Conservation (phyloP, 306 rosid genomes). For the Rubus parviflorus region DNA sequence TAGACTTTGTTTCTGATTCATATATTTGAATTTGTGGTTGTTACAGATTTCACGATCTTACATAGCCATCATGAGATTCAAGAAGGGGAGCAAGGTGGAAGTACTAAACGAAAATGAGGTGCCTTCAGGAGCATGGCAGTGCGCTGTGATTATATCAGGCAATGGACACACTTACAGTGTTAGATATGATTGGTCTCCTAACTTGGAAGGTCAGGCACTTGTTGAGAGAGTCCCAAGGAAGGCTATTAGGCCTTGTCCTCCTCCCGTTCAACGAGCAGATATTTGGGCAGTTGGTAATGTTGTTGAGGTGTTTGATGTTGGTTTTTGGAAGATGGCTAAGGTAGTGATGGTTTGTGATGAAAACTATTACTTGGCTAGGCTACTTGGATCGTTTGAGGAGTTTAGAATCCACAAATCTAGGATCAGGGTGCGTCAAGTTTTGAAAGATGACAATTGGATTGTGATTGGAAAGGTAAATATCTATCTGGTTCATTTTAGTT, state of each 20-base stretch:
- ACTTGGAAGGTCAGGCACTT: constrained; percentile 25
- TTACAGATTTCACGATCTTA: constrained; percentile 31
- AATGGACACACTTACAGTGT: constrained; percentile 62
- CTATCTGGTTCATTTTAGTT: background rate
- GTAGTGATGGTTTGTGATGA: constrained; percentile 36
- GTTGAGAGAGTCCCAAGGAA: constrained; percentile 57
- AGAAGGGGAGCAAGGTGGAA: constrained; percentile 70
- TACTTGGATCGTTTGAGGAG: constrained; percentile 54
- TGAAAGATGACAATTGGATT: constrained; percentile 66
- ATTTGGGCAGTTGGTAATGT: constrained; percentile 59
- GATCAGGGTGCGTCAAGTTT: constrained; percentile 56
- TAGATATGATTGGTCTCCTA: constrained; percentile 32
- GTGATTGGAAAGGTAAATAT: constrained; percentile 51
- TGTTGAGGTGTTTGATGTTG: constrained; percentile 57
- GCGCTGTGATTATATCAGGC: constrained; percentile 60
- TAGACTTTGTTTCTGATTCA: constrained; percentile 7
- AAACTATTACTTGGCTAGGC: constrained; percentile 47
- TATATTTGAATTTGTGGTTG: constrained; percentile 3
- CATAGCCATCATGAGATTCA: constrained; percentile 53
- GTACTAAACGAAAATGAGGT: constrained; percentile 47
- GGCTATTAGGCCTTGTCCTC: constrained; percentile 70
- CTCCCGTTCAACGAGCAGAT: constrained; percentile 26
- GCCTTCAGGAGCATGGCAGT: constrained; percentile 56
- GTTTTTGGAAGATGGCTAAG: constrained; percentile 65
- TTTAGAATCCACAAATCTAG: constrained; percentile 40